A percentile compares a stretch with the other conserved stretches of the same genome.
These are phyloP conservation scores for Stereocaulon alpinum DNA, from an alignment of 495 filamentous ascomycete genomes.

Conservation along the genomic window DNA sequence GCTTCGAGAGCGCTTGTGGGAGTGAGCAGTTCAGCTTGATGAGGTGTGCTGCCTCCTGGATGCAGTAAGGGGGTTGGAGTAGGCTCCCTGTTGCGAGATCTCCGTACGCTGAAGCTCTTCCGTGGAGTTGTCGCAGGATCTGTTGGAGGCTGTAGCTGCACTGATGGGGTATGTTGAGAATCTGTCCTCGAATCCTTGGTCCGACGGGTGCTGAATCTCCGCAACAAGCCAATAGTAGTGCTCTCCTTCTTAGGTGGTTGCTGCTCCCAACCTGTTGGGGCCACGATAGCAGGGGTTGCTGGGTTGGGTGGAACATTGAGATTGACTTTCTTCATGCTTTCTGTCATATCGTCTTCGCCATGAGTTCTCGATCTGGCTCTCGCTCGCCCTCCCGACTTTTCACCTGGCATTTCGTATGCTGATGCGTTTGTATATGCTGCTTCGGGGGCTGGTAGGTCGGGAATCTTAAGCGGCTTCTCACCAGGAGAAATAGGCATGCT, in stretches of 20 bases:
- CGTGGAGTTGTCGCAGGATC: slow-evolving; percentile 52
- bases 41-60: slow-evolving; percentile 55
- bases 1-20: slow-evolving; percentile 54
- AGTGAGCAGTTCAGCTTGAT: slow-evolving; percentile 61
- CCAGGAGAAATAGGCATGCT: slow-evolving; percentile 44
- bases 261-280: slow-evolving; percentile 44
- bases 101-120: slow-evolving; percentile 74
- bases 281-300: slow-evolving; percentile 45
- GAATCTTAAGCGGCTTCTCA: slow-evolving; percentile 54
- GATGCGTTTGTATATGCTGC: slow-evolving; percentile 85
- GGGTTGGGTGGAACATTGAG: slow-evolving; percentile 37
- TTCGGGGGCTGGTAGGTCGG: slow-evolving; percentile 68
- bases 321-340: slow-evolving; percentile 64
- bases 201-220: slow-evolving; percentile 82
- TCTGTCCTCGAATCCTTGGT: slow-evolving; percentile 48
- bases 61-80: slow-evolving; percentile 44
- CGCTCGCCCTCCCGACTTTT: slow-evolving; percentile 65
- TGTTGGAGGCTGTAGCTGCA: slow-evolving; percentile 63
- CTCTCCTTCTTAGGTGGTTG: slow-evolving; percentile 72
- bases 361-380: slow-evolving; percentile 84
- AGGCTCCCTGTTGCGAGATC: slow-evolving; percentile 52
- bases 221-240: slow-evolving; percentile 72
- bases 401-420: slow-evolving; percentile 71
- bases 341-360: slow-evolving; percentile 83
- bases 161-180: slow-evolving; percentile 53